phyloP scores from a whole-genome alignment of 176 grass and related monocot genomes.

The Oryza coarctata region DNA sequence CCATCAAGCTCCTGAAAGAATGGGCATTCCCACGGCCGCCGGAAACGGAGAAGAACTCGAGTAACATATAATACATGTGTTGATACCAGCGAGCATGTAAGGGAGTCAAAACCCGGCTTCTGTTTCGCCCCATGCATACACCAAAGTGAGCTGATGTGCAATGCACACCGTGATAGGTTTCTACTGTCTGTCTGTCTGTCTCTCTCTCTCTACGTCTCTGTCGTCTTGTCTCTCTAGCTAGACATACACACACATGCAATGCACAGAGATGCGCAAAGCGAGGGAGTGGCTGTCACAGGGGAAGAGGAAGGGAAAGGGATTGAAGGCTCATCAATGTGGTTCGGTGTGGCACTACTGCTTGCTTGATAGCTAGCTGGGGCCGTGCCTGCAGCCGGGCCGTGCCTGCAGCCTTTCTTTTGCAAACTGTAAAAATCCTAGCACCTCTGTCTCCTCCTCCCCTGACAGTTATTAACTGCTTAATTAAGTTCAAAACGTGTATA shows the following conservation, averaged over 20 bases:
- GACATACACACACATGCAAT: not conserved
- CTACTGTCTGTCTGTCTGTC: no score
- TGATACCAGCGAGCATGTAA: no score
- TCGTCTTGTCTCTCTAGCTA: not conserved
- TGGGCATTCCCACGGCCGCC: not conserved
- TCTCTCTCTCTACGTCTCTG: not conserved
- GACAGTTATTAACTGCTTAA: no score
- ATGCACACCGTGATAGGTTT: not conserved
- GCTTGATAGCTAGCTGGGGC: not conserved
- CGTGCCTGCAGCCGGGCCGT: not conserved
- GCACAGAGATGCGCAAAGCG: not conserved
- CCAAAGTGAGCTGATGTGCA: not conserved
- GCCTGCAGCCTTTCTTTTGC: not conserved
- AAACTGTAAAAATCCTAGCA: not conserved
- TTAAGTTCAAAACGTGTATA: no score
- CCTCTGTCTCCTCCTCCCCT: not conserved
- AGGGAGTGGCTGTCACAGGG: not conserved
- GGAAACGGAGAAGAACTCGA: not conserved
- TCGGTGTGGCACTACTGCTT: constrained; percentile 22
- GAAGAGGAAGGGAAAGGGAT: not conserved
- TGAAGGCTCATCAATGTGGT: constrained; percentile 52
- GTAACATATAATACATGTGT: not conserved
- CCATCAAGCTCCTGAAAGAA: not conserved
- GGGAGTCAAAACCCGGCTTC: no score
- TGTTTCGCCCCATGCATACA: no score